A percentile compares a stretch with the other conserved stretches of the same genome.
phyloP scores from a whole-genome alignment of 1,139 yeast genomes.

The Sugiyamaella grinbergsii region DNA sequence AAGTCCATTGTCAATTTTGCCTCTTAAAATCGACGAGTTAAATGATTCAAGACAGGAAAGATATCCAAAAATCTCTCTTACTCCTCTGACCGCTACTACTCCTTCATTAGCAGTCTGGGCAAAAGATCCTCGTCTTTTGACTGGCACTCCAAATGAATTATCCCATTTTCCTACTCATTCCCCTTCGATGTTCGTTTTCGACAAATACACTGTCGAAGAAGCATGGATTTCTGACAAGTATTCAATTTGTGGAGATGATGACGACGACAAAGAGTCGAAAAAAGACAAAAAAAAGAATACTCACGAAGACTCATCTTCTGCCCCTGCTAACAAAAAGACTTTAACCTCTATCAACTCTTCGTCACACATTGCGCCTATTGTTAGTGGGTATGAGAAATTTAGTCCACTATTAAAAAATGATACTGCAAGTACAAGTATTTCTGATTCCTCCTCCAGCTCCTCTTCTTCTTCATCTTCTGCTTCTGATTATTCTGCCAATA shows the following conservation, averaged over 20 bases:
- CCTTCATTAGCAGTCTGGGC: constrained; percentile 31
- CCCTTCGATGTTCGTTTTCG: constrained; percentile 3
- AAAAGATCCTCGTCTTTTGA: background rate
- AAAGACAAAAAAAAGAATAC: background rate
- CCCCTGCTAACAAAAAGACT: background rate
- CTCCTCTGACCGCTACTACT: constrained; percentile 32
- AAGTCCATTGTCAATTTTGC: constrained; percentile 1
- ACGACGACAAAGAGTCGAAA: background rate
- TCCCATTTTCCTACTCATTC: constrained; percentile 1
- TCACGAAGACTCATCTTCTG: background rate
- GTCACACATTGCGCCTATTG: background rate
- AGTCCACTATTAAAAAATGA: background rate
- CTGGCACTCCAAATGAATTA: constrained; percentile 6
- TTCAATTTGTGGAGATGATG: background rate
- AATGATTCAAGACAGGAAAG: constrained; percentile 22
- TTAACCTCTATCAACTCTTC: background rate
- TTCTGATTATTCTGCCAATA: background rate
- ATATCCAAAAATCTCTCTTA: constrained; percentile 15
- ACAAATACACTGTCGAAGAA: background rate
- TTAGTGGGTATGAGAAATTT: too few relatives aligned
- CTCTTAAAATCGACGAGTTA: background rate
- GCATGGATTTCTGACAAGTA: background rate
- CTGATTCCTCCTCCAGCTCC: background rate
- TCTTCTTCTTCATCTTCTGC: background rate
- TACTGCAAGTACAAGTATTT: background rate